Percentiles rank a stretch among this genome's conserved stretches.
phyloP scores from a whole-genome alignment of 192 early-diverging fungal genomes.

The Bifiguratus adelaidae region DNA sequence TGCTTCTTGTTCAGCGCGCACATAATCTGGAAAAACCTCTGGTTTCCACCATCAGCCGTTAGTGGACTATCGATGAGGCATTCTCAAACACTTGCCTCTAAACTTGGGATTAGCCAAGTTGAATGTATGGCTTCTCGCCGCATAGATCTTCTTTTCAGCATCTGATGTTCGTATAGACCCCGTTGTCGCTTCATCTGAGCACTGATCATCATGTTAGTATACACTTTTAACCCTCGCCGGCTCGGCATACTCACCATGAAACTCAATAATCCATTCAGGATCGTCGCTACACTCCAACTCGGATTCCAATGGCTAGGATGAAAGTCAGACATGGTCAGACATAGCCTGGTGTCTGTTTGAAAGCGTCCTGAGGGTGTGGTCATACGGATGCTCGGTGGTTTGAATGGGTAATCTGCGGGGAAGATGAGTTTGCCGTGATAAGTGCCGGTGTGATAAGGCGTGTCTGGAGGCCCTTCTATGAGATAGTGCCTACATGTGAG shows the following conservation, averaged over 20 bases:
- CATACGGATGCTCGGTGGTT: constrained; percentile 79
- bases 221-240: not conserved
- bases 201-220: constrained; percentile 19
- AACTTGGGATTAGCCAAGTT: constrained; percentile 73
- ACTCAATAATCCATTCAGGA: constrained; percentile 87
- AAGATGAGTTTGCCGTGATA: constrained; percentile 93
- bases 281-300: constrained; percentile 94
- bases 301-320: constrained; percentile 93
- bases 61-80: not conserved
- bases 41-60: not conserved
- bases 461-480: constrained; percentile 90
- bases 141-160: constrained; percentile 68
- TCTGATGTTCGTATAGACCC: constrained; percentile 79
- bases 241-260: constrained; percentile 75
- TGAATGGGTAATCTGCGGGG: constrained; percentile 94
- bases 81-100: constrained; percentile 33
- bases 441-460: constrained; percentile 86
- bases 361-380: constrained; percentile 83
- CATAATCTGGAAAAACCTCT: not conserved
- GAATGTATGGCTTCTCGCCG: constrained; percentile 66
- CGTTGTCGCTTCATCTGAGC: constrained; percentile 84
- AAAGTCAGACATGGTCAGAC: constrained; percentile 96
- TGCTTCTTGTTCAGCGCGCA: not conserved
- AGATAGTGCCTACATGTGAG: constrained; percentile 80
- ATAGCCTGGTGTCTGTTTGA: constrained; percentile 83